phyloP scores from a whole-genome alignment of 2,329 filamentous ascomycete species.

The Colletotrichum tropicale region DNA sequence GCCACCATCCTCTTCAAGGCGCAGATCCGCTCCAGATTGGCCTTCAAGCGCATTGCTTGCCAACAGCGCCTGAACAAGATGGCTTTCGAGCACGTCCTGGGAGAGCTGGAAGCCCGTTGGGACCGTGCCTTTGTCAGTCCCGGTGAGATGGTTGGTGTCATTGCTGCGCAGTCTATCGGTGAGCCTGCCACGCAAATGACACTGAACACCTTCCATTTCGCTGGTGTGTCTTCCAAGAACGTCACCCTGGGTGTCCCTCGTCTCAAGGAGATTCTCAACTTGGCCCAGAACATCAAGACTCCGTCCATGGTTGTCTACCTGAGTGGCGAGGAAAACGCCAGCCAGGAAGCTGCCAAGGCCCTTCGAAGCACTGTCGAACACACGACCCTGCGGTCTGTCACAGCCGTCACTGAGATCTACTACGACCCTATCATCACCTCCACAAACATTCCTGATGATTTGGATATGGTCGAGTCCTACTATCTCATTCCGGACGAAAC shows the following conservation, averaged over 20 bases:
- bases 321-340: conserved; percentile 59
- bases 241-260: conserved; percentile 98
- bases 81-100: conserved; percentile 90
- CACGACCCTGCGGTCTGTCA: conserved; percentile 90
- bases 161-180: conserved; percentile 97
- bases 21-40: conserved; percentile 84
- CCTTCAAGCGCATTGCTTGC: conserved; percentile 91
- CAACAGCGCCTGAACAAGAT: conserved; percentile 87
- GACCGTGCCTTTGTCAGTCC: conserved; percentile 84
- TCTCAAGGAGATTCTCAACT: conserved; percentile 98
- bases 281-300: conserved; percentile 98
- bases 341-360: conserved; percentile 81
- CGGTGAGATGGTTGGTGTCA: conserved; percentile 97
- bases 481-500: conserved; percentile 89
- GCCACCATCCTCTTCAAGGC: conserved; percentile 93
- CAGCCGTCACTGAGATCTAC: conserved; percentile 92
- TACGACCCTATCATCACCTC: conserved; percentile 90
- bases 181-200: conserved; percentile 99
- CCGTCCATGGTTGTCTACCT: conserved; percentile 96
- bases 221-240: conserved; percentile 99
- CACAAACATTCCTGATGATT: conserved; percentile 86
- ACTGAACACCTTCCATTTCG: conserved; percentile 99
- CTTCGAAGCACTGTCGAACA: conserved; percentile 92
- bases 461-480: conserved; percentile 95
- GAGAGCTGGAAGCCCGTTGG: conserved; percentile 90